Evolutionary conservation across 177 flowering plant genomes (phyloP), one percentile per base, ranked within the genome.

Genomic region (Vitis hybrid): DNA sequence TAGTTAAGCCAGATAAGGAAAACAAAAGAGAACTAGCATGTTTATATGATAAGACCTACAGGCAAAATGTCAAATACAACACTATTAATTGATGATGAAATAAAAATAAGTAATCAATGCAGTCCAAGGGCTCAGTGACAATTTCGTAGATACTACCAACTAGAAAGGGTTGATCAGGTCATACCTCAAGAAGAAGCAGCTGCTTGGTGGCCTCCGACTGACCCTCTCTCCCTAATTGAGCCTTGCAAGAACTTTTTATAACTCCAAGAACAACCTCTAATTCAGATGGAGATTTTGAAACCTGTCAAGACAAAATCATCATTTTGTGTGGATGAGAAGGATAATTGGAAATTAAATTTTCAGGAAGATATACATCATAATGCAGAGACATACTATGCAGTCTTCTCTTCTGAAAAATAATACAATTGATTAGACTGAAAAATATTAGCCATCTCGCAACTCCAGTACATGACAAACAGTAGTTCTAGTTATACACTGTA

Each of bases 101-200:
- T 23, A 19, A 6, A 52, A 2, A 19, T 12, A 65, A 52, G 14
- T 7, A 65, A 51, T 23, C 12, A 45, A 10, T 18, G 45, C 45
- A 4, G 7, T 7, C 6, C 45, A 4, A 40, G 45, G 8, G 45
- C 45, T 58, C 57, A 19, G 12, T n/a, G 6, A 55, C 51, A 30
- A 45, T 18, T 34, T 14, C 45, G 62, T n/a, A 69, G 57, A 45
- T 64, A 30, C 61, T 54, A 56, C n/a, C 17, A 72, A 69, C 7
- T 13, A 58, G 50, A 68, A 60, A 69, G 54, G 10, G 60, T 60
- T 18, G 18, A 56, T 4, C 14, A 66, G 56, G 34, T 15, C 34
- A 78, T 86, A 92, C 99, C 97, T 94, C 99, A 78, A 94, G 87
- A 75, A 88, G 88, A 68, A 77, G 81, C 34, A 92, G 77, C 23